These are phyloP conservation scores for Fraxinus latifolia DNA, from an alignment of 305 asterid genomes.

Conservation along the genomic window DNA sequence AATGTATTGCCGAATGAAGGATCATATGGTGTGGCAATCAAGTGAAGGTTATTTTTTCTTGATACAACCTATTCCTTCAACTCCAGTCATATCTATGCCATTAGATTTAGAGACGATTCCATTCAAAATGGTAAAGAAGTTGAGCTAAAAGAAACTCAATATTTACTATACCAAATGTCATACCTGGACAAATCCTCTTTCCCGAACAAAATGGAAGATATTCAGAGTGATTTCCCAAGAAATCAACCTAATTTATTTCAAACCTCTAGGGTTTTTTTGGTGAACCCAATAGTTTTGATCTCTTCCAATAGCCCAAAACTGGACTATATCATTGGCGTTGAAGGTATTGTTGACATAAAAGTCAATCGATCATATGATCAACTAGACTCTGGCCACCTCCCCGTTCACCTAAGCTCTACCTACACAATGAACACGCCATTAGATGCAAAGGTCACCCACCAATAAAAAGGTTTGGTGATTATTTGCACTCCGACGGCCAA, in stretches of 20 bases:
- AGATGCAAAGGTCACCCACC: too few relatives aligned
- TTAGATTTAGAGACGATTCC: not conserved
- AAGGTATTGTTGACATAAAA: too few relatives aligned
- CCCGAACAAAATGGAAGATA: constrained; percentile 20
- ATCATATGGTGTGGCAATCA: constrained; percentile 18
- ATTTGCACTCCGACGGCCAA: too few relatives aligned
- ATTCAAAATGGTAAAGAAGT: not conserved
- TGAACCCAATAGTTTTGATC: not conserved
- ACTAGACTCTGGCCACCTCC: too few relatives aligned
- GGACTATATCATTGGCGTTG: not conserved
- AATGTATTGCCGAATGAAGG: not conserved
- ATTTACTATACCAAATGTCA: constrained; percentile 14
- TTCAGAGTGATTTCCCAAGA: constrained; percentile 16
- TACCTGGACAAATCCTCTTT: constrained; percentile 31
- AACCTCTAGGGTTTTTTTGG: not conserved
- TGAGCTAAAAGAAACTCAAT: not conserved
- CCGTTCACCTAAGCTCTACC: too few relatives aligned
- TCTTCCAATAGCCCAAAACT: not conserved
- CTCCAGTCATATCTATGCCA: constrained; percentile 15
- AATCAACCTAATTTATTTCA: constrained; percentile 1
- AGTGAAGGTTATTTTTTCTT: not conserved
- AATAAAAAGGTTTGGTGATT: too few relatives aligned
- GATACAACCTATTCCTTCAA: not conserved
- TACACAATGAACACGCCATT: too few relatives aligned
- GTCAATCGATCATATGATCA: too few relatives aligned